Evolutionary conservation across 768 basidiomycete species (phyloP).

Genomic region (Kwoniella shandongensis): DNA sequence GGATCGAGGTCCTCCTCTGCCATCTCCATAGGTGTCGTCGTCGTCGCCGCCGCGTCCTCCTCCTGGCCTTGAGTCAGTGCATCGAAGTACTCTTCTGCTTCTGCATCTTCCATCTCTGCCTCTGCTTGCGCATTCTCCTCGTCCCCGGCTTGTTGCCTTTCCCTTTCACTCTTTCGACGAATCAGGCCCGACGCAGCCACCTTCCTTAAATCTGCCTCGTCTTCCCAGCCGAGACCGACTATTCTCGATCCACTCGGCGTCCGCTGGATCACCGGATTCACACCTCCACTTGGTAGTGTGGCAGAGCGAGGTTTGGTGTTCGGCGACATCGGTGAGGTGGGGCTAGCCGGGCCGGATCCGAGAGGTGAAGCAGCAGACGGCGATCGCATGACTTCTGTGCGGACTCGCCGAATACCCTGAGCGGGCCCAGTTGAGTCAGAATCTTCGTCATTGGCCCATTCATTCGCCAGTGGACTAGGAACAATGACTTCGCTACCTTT

Average conservation of each 20-base stretch:
- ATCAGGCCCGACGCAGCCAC: constrained; percentile 25
- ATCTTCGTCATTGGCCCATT: constrained; percentile 40
- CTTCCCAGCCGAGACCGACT: constrained; percentile 30
- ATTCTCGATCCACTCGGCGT: constrained; percentile 4
- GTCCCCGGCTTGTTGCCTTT: constrained; percentile 5
- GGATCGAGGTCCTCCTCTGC: constrained; percentile 4
- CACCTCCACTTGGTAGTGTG: constrained; percentile 32
- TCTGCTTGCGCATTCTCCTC: constrained; percentile 19
- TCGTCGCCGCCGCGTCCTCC: background rate
- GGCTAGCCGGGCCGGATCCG: constrained; percentile 2
- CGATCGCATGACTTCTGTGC: constrained; percentile 33
- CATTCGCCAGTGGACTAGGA: constrained; percentile 47
- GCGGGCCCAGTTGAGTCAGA: constrained; percentile 21
- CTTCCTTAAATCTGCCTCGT: constrained; percentile 27
- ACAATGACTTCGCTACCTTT: constrained; percentile 45
- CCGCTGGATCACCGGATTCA: background rate
- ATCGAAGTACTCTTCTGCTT: constrained; percentile 20
- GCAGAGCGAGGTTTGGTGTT: constrained; percentile 39
- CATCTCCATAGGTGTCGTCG: background rate
- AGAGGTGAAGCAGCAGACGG: constrained; percentile 16
- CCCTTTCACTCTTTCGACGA: constrained; percentile 14
- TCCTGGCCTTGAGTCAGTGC: constrained; percentile 5
- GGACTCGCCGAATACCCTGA: constrained; percentile 25
- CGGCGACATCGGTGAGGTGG: constrained; percentile 5
- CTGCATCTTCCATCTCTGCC: constrained; percentile 10